Conservation (phyloP, 2,329 filamentous ascomycete species). For the Scedosporium boydii region DNA sequence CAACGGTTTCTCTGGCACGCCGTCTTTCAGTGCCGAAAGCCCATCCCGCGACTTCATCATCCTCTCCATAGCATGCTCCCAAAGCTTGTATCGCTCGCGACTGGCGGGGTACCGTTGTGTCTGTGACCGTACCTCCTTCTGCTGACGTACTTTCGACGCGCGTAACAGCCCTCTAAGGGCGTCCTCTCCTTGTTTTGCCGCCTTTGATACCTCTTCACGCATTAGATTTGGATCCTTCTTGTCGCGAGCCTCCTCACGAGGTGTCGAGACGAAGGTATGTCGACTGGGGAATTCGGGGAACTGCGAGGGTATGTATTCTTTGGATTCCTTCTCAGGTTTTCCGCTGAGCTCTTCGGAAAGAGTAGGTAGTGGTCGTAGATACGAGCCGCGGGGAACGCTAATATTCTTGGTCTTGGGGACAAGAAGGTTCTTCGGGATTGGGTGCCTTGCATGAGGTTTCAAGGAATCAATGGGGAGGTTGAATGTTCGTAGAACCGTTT, state of each 20-base stretch:
- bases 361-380: conserved; percentile 32
- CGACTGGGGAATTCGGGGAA: conserved; percentile 56
- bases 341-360: conserved; percentile 49
- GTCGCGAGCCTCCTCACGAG: conserved; percentile 29
- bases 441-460: conserved; percentile 46
- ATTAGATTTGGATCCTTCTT: conserved; percentile 46
- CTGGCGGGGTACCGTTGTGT: conserved; percentile 43
- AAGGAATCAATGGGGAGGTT: conserved; percentile 42
- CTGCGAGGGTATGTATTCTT: conserved; percentile 45
- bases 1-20: background rate
- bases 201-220: conserved; percentile 48
- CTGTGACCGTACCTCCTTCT: conserved; percentile 51
- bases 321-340: conserved; percentile 43
- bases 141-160: conserved; percentile 53
- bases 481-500: conserved; percentile 39
- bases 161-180: conserved; percentile 50
- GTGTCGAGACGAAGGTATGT: conserved; percentile 54
- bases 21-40: background rate
- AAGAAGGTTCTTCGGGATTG: conserved; percentile 31
- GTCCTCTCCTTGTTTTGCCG: conserved; percentile 53
- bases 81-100: conserved; percentile 47
- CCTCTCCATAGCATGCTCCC: conserved; percentile 52
- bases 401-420: conserved; percentile 22
- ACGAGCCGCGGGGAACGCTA: conserved; percentile 11
- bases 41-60: conserved; percentile 31